Conservation (phyloP, 495 filamentous ascomycete species). For the Aspergillus cristatus region DNA sequence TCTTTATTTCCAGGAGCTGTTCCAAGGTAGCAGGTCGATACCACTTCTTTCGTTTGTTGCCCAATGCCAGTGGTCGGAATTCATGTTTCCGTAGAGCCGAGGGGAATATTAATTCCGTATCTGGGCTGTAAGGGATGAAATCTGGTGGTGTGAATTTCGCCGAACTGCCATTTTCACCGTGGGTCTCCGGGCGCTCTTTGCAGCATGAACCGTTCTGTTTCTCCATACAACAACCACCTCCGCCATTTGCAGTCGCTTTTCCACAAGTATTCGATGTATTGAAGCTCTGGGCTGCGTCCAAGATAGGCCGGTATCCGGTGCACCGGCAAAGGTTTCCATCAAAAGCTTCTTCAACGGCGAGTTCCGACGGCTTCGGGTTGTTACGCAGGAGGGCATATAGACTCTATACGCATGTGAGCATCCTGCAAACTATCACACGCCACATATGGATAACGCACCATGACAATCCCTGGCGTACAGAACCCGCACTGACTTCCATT, state of each 20-base stretch:
- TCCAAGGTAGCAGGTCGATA: constrained; percentile 79
- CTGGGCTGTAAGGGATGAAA: too few species aligned
- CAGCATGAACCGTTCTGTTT: too few species aligned
- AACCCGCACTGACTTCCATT: constrained; percentile 71
- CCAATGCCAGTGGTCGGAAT: constrained; percentile 75
- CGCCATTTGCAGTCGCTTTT: too few species aligned
- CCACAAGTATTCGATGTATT: constrained; percentile 30
- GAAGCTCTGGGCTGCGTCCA: constrained; percentile 75
- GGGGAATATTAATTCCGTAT: constrained; percentile 52
- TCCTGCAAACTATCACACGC: too few species aligned
- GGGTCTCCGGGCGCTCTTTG: too few species aligned
- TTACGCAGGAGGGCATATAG: constrained; percentile 61
- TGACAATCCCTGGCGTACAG: constrained; percentile 95
- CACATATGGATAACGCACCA: too few species aligned
- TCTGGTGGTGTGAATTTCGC: too few species aligned
- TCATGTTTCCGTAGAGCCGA: constrained; percentile 67
- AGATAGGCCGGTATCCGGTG: constrained; percentile 88
- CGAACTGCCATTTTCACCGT: too few species aligned
- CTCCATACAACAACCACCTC: too few species aligned
- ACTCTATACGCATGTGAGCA: too few species aligned
- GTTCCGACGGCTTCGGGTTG: constrained; percentile 50
- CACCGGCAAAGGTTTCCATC: constrained; percentile 96
- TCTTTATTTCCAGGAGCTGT: constrained; percentile 87
- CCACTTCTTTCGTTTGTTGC: constrained; percentile 93
- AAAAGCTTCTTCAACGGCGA: constrained; percentile 68